Base-by-base conservation (phyloP, 768 basidiomycete species). In the Leccinum obscurum region DNA sequence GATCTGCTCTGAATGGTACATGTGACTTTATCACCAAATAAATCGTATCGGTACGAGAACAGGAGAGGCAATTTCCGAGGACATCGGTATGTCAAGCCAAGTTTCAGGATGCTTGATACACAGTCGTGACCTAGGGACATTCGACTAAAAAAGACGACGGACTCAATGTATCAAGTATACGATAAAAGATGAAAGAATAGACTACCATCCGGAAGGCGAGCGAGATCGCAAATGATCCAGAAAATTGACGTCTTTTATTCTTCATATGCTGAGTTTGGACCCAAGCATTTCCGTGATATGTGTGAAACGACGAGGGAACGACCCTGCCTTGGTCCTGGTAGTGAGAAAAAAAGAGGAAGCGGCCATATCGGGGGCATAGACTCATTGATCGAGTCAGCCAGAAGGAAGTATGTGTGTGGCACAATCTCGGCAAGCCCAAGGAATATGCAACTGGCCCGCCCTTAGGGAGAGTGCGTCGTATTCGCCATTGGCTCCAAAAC, bases 21-120 rank as follows among this genome's bases (percentile, higher is more conserved):
- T 68, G 41, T 59, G 56, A 56, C 52, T 26, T 20, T 30, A 37
- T 22, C 3, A 41, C 44, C 28, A 52, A 50, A 51, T 10, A 34
- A 39, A 53, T 48, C 28, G 3, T 49, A 22, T 26, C 11, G 49
- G 30, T 20, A 39, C 39, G 37, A 51, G 6, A 39, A 32, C 8
- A 37, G 32, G 26, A 26, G 17, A 1, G n/a, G 14, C 37, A n/a
- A 70, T 62, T 61, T 68, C 66, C 64, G 64, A 70, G 57, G 61
- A 53, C 6, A 52, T 55, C 50, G 17, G 20, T 50, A 50, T 34
- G 52, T 24, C 49, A 10, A n/a, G 20, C 49, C 39, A 15, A 56
- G 35, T 26, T 59, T 41, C 28, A 53, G 49, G 5, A 54, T 57
- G 28, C 28, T 30, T 30, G 28, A 30, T 30, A 30, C 28, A 30